Percentiles rank a stretch among this genome's conserved stretches.
Evolutionary conservation across 2,329 filamentous ascomycete genomes (phyloP).

Genomic region (Fusarium buharicum): DNA sequence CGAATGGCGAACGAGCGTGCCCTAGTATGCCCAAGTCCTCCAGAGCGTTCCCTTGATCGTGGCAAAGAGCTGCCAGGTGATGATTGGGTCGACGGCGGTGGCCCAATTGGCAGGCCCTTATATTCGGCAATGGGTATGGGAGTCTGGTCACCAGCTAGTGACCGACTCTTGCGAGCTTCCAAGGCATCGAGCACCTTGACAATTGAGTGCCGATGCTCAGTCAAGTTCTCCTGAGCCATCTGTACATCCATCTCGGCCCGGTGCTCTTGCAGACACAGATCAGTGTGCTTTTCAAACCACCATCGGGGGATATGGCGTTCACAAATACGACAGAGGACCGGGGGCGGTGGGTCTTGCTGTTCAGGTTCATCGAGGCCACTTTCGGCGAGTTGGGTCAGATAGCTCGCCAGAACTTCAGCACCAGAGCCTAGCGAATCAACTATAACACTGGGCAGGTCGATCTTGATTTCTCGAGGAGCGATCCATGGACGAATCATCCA

Average conservation of each 20-base stretch:
- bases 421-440: slow-evolving; percentile 95
- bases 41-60: slow-evolving; percentile 76
- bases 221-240: slow-evolving; percentile 89
- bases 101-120: slow-evolving; percentile 86
- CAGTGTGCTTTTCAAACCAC: slow-evolving; percentile 99
- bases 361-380: slow-evolving; percentile 78
- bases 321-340: slow-evolving; percentile 94
- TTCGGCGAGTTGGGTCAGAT: slow-evolving; percentile 90
- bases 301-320: slow-evolving; percentile 96
- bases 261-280: slow-evolving; percentile 94
- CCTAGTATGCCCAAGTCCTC: slow-evolving; percentile 81
- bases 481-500: slow-evolving; percentile 98
- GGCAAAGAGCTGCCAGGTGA: slow-evolving; percentile 78
- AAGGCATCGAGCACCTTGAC: slow-evolving; percentile 94
- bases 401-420: slow-evolving; percentile 92
- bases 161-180: slow-evolving; percentile 78
- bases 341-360: slow-evolving; percentile 83
- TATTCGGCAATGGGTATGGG: slow-evolving; percentile 76
- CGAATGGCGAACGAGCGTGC: slow-evolving; percentile 91
- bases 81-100: slow-evolving; percentile 75
- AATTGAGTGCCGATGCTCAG: slow-evolving; percentile 92
- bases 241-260: slow-evolving; percentile 98
- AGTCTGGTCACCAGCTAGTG: slow-evolving; percentile 65
- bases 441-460: slow-evolving; percentile 88
- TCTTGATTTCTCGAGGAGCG: slow-evolving; percentile 89